Conservation (phyloP, 2,329 filamentous ascomycete genomes). For the Lecanicillium sp. region DNA sequence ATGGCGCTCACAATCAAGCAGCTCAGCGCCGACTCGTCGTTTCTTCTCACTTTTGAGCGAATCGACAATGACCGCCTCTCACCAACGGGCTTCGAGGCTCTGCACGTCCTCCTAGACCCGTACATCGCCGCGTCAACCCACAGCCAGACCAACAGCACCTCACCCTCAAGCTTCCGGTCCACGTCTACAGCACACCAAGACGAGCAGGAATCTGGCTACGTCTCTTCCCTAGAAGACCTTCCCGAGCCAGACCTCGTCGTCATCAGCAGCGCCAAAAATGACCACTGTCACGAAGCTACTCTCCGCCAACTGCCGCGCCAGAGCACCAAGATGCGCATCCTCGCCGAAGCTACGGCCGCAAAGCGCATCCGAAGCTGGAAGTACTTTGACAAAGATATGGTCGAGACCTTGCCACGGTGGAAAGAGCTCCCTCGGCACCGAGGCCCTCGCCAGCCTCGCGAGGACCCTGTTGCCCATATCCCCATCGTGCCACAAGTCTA, state of each 20-base stretch:
- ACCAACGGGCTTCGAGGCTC: slow-evolving; percentile 30
- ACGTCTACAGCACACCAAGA: slow-evolving; percentile 40
- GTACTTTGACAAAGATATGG: slow-evolving; percentile 49
- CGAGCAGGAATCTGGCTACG: slow-evolving; percentile 47
- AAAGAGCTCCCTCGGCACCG: slow-evolving; percentile 20
- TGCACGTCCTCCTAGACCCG: slow-evolving; percentile 63
- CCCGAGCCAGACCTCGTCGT: slow-evolving; percentile 37
- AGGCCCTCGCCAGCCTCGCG: slow-evolving; percentile 19
- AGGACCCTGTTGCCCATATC: slow-evolving; percentile 31
- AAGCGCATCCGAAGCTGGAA: slow-evolving; percentile 59
- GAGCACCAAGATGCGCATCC: slow-evolving; percentile 49
- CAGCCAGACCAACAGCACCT: slow-evolving; percentile 35
- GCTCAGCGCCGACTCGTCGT: slow-evolving; percentile 56
- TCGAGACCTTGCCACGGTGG: slow-evolving; percentile 38
- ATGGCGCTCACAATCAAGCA: slow-evolving; percentile 59
- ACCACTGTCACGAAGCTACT: slow-evolving; percentile 64
- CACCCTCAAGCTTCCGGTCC: slow-evolving; percentile 52
- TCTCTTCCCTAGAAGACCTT: slow-evolving; percentile 40
- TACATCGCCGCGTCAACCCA: slow-evolving; percentile 53
- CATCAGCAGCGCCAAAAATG: slow-evolving; percentile 41
- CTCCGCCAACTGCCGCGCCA: slow-evolving; percentile 52
- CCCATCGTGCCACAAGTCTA: slow-evolving; percentile 43
- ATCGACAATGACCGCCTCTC: slow-evolving; percentile 20
- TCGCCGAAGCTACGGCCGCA: slow-evolving; percentile 57
- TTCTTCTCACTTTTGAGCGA: slow-evolving; percentile 55